These are phyloP conservation scores for Nicotiana rustica DNA, from an alignment of 305 asterid genomes.

Conservation along the genomic window DNA sequence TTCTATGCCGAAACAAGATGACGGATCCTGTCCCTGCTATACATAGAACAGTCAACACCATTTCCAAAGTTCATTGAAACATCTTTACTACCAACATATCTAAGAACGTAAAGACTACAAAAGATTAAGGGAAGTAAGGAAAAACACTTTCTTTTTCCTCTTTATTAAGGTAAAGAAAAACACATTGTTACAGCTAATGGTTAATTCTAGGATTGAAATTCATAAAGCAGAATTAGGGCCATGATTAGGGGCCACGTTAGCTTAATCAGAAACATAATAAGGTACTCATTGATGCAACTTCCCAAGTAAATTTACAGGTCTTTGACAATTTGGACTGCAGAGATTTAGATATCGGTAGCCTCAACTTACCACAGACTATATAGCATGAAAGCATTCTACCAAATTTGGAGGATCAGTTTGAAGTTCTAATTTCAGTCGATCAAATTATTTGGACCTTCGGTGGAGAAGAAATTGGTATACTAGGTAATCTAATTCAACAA, in stretches of 20 bases:
- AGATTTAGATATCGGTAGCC: not conserved
- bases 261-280: not conserved
- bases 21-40: constrained; percentile 60
- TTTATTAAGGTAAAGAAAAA: not conserved
- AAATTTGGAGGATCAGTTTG: not conserved
- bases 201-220: not conserved
- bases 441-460: not conserved
- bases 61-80: not conserved
- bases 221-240: not conserved
- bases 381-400: not conserved
- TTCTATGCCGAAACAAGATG: constrained; percentile 64
- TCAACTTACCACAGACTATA: not conserved
- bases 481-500: not conserved
- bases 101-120: not conserved
- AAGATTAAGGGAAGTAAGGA: no score
- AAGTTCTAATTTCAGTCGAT: not conserved
- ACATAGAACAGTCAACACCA: constrained; percentile 38
- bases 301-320: not conserved
- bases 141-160: not conserved
- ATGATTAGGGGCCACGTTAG: not conserved
- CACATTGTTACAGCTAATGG: not conserved
- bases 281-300: not conserved
- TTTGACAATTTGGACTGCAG: not conserved
- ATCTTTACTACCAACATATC: not conserved
- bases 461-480: not conserved